Conservation (phyloP, 352 stramenopile species). For the Pythium phragmiticola region DNA sequence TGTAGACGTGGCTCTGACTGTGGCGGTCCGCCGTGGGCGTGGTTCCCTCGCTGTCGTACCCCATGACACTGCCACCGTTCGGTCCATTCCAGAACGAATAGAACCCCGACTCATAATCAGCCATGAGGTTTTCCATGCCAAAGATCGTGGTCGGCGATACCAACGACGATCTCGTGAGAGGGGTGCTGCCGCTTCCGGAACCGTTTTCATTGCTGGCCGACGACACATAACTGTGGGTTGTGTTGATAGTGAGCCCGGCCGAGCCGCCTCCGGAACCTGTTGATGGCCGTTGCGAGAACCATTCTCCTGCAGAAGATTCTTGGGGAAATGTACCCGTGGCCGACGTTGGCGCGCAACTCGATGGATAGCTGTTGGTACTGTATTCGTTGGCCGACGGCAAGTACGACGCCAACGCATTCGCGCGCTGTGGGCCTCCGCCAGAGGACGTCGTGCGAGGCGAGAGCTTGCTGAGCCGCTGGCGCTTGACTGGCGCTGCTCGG, state of each 20-base stretch:
- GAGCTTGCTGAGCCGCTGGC: slow-evolving; percentile 12
- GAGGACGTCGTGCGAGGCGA: background rate
- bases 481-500: slow-evolving; percentile 6
- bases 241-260: slow-evolving; percentile 7
- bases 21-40: background rate
- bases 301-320: slow-evolving; percentile 15
- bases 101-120: slow-evolving; percentile 65
- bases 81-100: slow-evolving; percentile 70
- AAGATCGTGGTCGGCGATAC: slow-evolving; percentile 52
- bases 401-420: slow-evolving; percentile 20
- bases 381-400: slow-evolving; percentile 16
- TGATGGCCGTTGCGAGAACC: slow-evolving; percentile 19
- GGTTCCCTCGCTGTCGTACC: slow-evolving; percentile 44
- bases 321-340: background rate
- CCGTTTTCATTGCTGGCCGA: background rate
- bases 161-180: slow-evolving; percentile 28
- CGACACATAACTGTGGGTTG: slow-evolving; percentile 1
- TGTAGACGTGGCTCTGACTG: slow-evolving; percentile 31
- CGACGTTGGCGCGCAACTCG: background rate
- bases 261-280: background rate
- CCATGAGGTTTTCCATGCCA: slow-evolving; percentile 56
- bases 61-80: slow-evolving; percentile 38
- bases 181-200: background rate
- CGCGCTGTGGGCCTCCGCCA: slow-evolving; percentile 7
- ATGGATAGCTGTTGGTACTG: background rate